phyloP scores from a whole-genome alignment of 2,329 filamentous ascomycete species.

The Penicillium sclerotiorum region DNA sequence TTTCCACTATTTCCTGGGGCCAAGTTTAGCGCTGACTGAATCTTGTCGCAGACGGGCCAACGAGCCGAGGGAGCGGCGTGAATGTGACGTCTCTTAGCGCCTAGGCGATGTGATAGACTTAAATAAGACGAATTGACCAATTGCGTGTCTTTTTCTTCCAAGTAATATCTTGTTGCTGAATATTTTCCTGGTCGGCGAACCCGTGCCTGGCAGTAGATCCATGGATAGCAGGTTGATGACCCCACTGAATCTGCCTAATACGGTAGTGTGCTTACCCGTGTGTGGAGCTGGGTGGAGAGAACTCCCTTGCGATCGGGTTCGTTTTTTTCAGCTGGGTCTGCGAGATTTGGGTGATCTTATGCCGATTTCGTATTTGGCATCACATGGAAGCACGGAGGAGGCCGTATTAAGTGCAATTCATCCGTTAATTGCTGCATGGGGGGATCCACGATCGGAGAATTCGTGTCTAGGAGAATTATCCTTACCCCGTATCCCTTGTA shows the following conservation, averaged over 20 bases:
- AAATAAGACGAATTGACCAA: conserved; percentile 1
- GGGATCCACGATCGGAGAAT: too few relatives aligned
- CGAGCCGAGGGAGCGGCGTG: conserved; percentile 30
- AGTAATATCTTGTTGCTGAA: too few relatives aligned
- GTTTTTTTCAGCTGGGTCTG: background rate
- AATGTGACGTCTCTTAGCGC: background rate
- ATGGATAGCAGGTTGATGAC: conserved; percentile 15
- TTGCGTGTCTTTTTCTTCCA: too few relatives aligned
- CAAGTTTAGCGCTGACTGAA: conserved; percentile 8
- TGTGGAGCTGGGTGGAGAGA: background rate
- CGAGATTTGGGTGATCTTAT: background rate
- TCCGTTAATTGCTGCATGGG: too few relatives aligned
- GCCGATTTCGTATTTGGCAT: background rate
- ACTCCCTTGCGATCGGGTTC: conserved; percentile 2
- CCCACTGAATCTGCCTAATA: conserved; percentile 17
- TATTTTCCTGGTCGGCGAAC: conserved; percentile 9
- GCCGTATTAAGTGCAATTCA: too few relatives aligned
- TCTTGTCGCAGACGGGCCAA: conserved; percentile 32
- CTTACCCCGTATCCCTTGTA: too few relatives aligned
- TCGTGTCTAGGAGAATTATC: too few relatives aligned
- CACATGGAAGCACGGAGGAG: background rate
- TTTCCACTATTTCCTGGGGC: background rate
- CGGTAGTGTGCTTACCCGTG: conserved; percentile 26
- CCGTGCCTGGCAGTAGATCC: conserved; percentile 18
- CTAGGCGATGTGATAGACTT: background rate